Conservation (phyloP, 768 basidiomycete genomes). For the Amylocystis lapponica region DNA sequence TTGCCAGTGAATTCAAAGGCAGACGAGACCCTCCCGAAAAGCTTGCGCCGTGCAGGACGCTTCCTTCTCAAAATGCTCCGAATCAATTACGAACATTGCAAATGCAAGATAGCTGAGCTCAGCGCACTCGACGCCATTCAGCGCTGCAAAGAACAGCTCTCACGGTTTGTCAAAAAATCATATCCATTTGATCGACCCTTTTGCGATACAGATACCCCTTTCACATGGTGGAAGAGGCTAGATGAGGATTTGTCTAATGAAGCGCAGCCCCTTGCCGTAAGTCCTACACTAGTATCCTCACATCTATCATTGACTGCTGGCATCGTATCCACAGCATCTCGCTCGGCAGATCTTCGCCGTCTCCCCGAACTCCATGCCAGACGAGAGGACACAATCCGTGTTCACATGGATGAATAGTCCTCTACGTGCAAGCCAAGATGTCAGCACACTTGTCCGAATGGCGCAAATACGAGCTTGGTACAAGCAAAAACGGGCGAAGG, state of each 20-base stretch:
- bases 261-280: neutral
- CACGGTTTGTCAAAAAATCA: too few relatives aligned
- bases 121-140: too few relatives aligned
- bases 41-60: too few relatives aligned
- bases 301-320: neutral
- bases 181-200: neutral
- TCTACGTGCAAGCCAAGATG: neutral
- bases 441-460: neutral
- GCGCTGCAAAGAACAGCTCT: too few relatives aligned
- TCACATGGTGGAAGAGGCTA: neutral
- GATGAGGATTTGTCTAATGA: neutral
- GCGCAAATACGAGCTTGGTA: neutral
- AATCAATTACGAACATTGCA: too few relatives aligned
- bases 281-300: neutral
- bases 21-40: too few relatives aligned
- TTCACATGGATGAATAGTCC: conserved; percentile 10
- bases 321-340: conserved; percentile 5
- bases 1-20: too few relatives aligned
- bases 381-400: conserved; percentile 8
- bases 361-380: conserved; percentile 10
- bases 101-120: too few relatives aligned
- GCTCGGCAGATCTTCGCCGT: conserved; percentile 10
- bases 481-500: neutral
- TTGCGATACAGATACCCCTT: neutral
- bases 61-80: too few relatives aligned